Evolutionary conservation across 331 rosid genomes (phyloP).

Genomic region (Quercus phellos): DNA sequence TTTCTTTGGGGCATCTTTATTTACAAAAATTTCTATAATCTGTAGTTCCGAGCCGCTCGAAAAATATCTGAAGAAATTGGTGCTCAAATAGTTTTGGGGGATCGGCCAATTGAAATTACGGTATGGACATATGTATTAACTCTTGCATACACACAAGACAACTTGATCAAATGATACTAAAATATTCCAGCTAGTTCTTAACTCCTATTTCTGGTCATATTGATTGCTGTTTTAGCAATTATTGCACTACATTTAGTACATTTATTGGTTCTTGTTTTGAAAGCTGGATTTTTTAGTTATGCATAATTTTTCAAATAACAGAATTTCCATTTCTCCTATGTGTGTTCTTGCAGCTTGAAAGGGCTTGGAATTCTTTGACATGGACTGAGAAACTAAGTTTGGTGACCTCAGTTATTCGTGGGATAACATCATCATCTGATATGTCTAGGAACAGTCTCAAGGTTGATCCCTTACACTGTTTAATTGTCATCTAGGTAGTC

Average conservation of each 20-base stretch:
- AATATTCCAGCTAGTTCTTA: not conserved
- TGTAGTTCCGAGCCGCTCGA: conserved; percentile 84
- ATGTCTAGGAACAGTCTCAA: conserved; percentile 40
- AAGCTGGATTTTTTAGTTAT: not conserved
- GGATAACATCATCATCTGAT: conserved; percentile 62
- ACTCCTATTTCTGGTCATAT: not conserved
- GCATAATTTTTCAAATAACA: not conserved
- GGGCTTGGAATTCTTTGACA: conserved; percentile 79
- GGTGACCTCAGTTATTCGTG: conserved; percentile 57
- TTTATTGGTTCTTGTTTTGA: not conserved
- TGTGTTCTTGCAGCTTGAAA: conserved; percentile 65
- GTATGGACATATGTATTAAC: conserved; percentile 38
- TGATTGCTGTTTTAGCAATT: conserved; percentile 2
- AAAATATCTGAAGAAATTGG: conserved; percentile 82
- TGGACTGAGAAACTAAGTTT: conserved; percentile 70
- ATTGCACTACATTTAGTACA: not conserved
- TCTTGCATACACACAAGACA: not conserved
- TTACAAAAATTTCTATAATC: not conserved
- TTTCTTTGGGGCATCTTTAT: not conserved
- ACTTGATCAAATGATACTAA: not conserved
- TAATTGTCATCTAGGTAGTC: not conserved
- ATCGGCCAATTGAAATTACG: conserved; percentile 89
- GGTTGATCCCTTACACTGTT: conserved; percentile 40
- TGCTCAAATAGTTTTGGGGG: conserved; percentile 85
- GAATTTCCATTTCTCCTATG: not conserved